Evolutionary conservation across 2,329 filamentous ascomycete species (phyloP), one percentile per base, ranked within the genome.

Genomic region (Uncinocarpus reesii): DNA sequence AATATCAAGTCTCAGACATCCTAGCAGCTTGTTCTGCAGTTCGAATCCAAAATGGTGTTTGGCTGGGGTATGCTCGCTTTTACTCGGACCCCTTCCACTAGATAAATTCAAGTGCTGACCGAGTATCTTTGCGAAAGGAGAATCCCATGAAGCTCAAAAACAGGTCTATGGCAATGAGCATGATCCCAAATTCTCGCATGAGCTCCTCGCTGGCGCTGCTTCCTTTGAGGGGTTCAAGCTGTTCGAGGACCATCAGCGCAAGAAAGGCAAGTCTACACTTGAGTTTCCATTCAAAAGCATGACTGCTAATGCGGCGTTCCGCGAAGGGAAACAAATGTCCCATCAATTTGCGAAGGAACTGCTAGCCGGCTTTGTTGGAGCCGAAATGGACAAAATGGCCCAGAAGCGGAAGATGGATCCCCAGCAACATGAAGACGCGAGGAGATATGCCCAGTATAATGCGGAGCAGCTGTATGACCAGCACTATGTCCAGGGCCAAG

Each of bases 201-300:
- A 92, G 71, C 62, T 86, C 46, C 65, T 92, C 48, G 84, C 81
- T 53, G 84, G 84, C 53, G 86, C 80, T 48, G 86, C 84, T 46
- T 79, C 81, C 53, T 92, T 87, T 63, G 81, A 81, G 57, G 86
- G 81, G 58, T 83, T 89, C 75, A 86, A 87, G 73, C 71, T 82
- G 24, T 89, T 83, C 60, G 84, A 89, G 68, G 78, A 87, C 61
- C 74, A 77, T 58, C 83, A 87, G 68, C 80, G 80, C 56, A 68
- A 67, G 38, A 75, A 86, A 60, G 84, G 81, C 80, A 69, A 37
- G 68, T 11, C 4, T n/a, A n/a, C n/a, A n/a, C n/a, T n/a, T n/a
- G n/a, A n/a, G n/a, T n/a, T n/a, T 16, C 2, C 13, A n/a, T 13
- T 16, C 21, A 34, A 1, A 15, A 18, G 2, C 4, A n/a, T 11